Base-by-base conservation (phyloP, 768 basidiomycete species). In the Lactarius quietus region DNA sequence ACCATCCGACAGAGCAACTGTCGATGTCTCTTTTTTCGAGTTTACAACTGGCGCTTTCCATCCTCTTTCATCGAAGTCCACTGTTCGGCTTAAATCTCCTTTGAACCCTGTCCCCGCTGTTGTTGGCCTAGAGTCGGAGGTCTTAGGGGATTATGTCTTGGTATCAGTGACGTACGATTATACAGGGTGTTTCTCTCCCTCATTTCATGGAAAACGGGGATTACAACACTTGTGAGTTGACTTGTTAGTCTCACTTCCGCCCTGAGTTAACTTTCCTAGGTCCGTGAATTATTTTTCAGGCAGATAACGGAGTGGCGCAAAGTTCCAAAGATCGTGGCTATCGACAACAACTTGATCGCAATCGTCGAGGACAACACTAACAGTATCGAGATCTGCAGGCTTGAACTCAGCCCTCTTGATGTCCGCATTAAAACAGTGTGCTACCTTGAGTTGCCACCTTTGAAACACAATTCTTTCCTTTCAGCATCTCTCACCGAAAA, bases 121-220 rank as follows among this genome's bases (percentile, higher is more conserved):
- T 51, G 26, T 51, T 51, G 36, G 55, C 55, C 10, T 56, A 61
- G 23, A 43, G 14, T 45, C 17, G 48, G 64, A 65, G 17, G 12
- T 65, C 36, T 5, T 61, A 5, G 64, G 60, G 15, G 60, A 65
- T 52, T 35, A 65, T 26, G 18, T 65, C 36, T n/a, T 65, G 54
- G 52, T 43, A 20, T 39, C 59, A 14, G 55, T 57, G 55, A 65
- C 59, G 45, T 61, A 59, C 31, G 55, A 58, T 33, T 55, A 60
- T 15, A 53, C 39, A 3, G 38, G 45, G 18, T 61, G 64, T 26
- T 61, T 12, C 23, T 65, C 3, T 65, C 48, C 48, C 59, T 65
- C 31, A 48, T 65, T 9, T 61, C 64, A 23, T 65, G 64, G 64
- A 65, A 65, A 29, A 29, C 48, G 18, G 64, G 64, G 29, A 31